Evolutionary conservation across 1,139 yeast genomes (phyloP), one percentile per base, ranked within the genome.

Genomic region (Nakaseomyces delphensis): DNA sequence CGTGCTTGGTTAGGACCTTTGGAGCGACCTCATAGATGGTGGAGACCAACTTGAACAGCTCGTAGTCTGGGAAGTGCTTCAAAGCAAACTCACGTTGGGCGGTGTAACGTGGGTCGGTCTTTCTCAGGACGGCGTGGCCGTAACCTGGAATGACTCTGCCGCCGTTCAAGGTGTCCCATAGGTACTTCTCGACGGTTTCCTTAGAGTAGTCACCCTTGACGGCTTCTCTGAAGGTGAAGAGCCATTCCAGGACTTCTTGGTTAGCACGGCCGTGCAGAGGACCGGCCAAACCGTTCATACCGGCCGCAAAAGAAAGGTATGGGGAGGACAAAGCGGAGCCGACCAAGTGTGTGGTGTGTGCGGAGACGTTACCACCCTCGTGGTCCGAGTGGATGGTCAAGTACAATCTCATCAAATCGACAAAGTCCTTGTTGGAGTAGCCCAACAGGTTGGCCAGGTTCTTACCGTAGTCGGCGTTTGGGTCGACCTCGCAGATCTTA

Each of bases 31-130:
- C 89, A 69, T 87, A 86, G 57, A 87, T 83, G 70, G 82, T 77
- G 46, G 93, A 80, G 48, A 87, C 97, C 59, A 87, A 77, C 71
- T 83, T 79, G 79, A 86, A 87, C 69, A 83, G 71, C 62, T 84
- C 95, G 70, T 85, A 84, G 70, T 89, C 89, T 67, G 96, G 96
- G 89, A 91, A 80, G 75, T 89, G 96, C 76, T 86, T 84, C 66
- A 83, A 77, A 52, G 96, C 97, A 64, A 87, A 89, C 69, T 83
- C 93, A 76, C 96, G 83, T 70, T 87, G 95, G 59, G 97, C 97
- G 48, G 86, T 85, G 76, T 85, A 89, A 71, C 97, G 57, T 43
- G 73, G 72, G 48, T 68, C 73, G 15, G 73, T 68, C 53, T 63
- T 65, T 48, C 73, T 59, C 43, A 68, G 53, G 13, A 68, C 71